Percentiles rank a stretch among this genome's conserved stretches.
Evolutionary conservation across 192 early-diverging fungal species (phyloP).

Genomic region (Spizellomyces sp.): DNA sequence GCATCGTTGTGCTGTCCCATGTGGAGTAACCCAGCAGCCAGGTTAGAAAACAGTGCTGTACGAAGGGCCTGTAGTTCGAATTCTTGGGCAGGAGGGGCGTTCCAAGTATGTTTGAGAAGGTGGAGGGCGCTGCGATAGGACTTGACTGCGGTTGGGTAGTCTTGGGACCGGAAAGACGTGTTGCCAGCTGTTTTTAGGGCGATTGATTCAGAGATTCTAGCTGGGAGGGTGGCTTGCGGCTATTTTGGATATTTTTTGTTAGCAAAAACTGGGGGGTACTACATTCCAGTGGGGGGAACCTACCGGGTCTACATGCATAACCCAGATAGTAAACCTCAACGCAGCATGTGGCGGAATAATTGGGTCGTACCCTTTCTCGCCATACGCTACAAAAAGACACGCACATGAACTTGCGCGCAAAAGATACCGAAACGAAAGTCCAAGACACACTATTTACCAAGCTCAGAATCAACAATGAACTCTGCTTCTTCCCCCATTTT

Average conservation of each 20-base stretch:
- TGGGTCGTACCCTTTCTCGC: conserved; percentile 60
- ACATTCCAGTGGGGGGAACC: background rate
- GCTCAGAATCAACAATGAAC: background rate
- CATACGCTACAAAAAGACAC: conserved; percentile 46
- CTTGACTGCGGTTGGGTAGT: conserved; percentile 5
- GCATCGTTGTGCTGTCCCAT: conserved; percentile 28
- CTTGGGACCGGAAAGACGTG: conserved; percentile 27
- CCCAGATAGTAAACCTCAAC: conserved; percentile 53
- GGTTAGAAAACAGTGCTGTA: conserved; percentile 33
- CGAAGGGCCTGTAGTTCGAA: conserved; percentile 19
- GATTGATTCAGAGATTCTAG: conserved; percentile 18
- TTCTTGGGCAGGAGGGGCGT: conserved; percentile 21
- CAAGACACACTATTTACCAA: background rate
- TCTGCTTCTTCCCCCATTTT: conserved; percentile 60
- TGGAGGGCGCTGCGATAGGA: conserved; percentile 19
- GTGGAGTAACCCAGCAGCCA: conserved; percentile 29
- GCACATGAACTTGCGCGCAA: too few species aligned
- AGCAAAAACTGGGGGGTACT: too few species aligned
- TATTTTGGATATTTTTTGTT: background rate
- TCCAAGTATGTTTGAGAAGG: conserved; percentile 38
- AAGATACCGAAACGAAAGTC: too few species aligned
- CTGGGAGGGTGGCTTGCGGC: conserved; percentile 25
- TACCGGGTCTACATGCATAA: conserved; percentile 36
- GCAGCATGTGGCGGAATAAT: conserved; percentile 65
- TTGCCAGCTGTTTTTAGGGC: conserved; percentile 38